Conservation (phyloP, 306 rosid genomes). For the Arachis stenosperma region DNA sequence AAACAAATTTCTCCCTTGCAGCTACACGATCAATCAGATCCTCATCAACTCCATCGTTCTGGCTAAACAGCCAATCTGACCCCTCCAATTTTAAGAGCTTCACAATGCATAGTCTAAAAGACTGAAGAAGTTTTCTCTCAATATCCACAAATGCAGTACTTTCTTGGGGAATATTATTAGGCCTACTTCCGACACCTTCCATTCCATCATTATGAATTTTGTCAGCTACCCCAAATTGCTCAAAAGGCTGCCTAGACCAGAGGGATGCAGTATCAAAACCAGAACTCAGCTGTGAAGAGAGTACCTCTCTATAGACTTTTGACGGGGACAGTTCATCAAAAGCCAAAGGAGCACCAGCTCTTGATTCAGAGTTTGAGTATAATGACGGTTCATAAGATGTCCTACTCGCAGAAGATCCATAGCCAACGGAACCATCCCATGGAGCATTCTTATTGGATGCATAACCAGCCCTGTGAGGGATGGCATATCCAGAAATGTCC, state of each 20-base stretch:
- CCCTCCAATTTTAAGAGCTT: slow-evolving; percentile 89
- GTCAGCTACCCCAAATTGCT: slow-evolving; percentile 82
- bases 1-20: slow-evolving; percentile 77
- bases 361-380: slow-evolving; percentile 55
- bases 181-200: slow-evolving; percentile 51
- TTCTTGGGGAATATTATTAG: background rate
- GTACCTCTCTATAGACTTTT: slow-evolving; percentile 49
- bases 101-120: slow-evolving; percentile 80
- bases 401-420: slow-evolving; percentile 55
- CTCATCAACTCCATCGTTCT: slow-evolving; percentile 91
- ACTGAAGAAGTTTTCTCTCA: slow-evolving; percentile 79
- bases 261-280: slow-evolving; percentile 68
- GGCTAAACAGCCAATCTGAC: slow-evolving; percentile 88
- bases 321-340: slow-evolving; percentile 82
- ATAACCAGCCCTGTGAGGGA: slow-evolving; percentile 59
- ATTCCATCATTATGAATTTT: slow-evolving; percentile 47
- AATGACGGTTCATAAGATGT: slow-evolving; percentile 45
- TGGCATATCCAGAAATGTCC: slow-evolving; percentile 59
- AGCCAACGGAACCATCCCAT: slow-evolving; percentile 60
- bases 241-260: slow-evolving; percentile 93
- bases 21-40: slow-evolving; percentile 87
- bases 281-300: slow-evolving; percentile 65
- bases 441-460: slow-evolving; percentile 55
- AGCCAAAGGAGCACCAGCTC: slow-evolving; percentile 63
- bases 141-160: slow-evolving; percentile 8